A percentile compares a stretch with the other conserved stretches of the same genome.
Conservation (phyloP, 2,329 filamentous ascomycete genomes). For the Pseudogymnoascus sp. region DNA sequence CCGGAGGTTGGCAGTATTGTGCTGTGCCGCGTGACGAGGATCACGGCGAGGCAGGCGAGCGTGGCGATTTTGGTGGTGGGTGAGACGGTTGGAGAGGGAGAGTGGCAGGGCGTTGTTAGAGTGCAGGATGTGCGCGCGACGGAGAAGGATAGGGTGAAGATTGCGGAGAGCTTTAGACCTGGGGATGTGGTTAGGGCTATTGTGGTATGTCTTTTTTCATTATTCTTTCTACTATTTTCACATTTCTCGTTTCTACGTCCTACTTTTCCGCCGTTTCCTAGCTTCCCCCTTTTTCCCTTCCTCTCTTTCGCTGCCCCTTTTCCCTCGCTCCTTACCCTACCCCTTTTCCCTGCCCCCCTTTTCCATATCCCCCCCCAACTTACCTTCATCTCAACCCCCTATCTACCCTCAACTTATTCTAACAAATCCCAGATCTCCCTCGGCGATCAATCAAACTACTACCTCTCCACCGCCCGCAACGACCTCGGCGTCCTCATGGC, state of each 20-base stretch:
- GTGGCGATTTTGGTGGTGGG: constrained; percentile 80
- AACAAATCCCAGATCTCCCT: constrained; percentile 57
- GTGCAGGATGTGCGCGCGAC: constrained; percentile 89
- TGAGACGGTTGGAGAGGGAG: constrained; percentile 60
- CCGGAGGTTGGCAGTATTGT: constrained; percentile 75
- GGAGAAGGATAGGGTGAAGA: constrained; percentile 89
- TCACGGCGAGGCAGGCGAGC: constrained; percentile 75
- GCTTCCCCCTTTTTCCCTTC: too few relatives aligned
- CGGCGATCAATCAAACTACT: constrained; percentile 92
- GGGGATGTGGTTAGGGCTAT: constrained; percentile 84
- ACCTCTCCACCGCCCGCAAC: constrained; percentile 85
- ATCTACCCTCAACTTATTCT: not conserved
- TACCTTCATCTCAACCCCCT: constrained; percentile 10
- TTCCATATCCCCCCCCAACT: not conserved
- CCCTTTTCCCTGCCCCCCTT: not conserved
- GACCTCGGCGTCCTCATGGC: constrained; percentile 92
- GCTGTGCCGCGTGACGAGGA: constrained; percentile 75
- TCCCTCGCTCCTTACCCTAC: not conserved
- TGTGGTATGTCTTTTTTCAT: constrained; percentile 45
- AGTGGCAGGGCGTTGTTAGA: constrained; percentile 78
- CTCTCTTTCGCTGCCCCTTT: too few relatives aligned
- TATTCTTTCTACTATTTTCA: constrained; percentile 10
- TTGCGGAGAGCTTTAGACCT: constrained; percentile 83
- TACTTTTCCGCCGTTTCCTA: not conserved
- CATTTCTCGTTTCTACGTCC: not conserved